Base-by-base conservation (phyloP, 1,284 basidiomycete species). In the Heliocybe sulcata region DNA sequence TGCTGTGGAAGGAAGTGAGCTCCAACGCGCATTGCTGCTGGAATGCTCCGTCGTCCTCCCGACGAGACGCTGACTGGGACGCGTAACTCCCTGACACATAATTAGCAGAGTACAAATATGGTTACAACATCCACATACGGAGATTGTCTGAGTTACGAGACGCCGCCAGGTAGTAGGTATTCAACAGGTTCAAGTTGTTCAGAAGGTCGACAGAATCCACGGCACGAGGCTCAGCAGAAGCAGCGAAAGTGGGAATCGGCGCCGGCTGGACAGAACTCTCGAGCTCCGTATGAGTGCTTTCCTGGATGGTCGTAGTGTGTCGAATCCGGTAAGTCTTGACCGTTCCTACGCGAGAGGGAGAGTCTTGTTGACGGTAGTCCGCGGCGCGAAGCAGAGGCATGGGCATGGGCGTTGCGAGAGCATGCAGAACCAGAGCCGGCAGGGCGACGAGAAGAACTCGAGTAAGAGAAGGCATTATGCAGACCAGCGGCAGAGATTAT, bases 1-100 rank as follows among this genome's bases (percentile, higher is more conserved):
- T 74, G 29, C 58, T 59, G 45, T 72, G 66, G 62, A 77, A 82
- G 9, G 61, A 66, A 9, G 65, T 66, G n/a, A 80, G 60, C 35
- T 69, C 66, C 35, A 65, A 58, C 10, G 64, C 63, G 38, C 69
- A 73, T 51, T 73, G 63, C 52, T 73, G 67, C 57, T 74, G 70
- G 60, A 74, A 75, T 12, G 60, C 67, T 19, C 57, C 51, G 57
- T 75, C 67, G 55, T 64, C 61, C 1, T 61, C 61, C 50, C 61
- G 58, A 27, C 63, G 57, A 48, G 62, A 60, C 14, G 64, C 58
- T 11, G 70, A 70, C 35, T 67, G 64, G 2, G 67, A 59, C 19
- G 73, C 67, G 51, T 74, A 66, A 29, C 57, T 59, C 52, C 69
- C 77, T 78, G 53, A 6, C 16, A 23, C 25, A 16, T 11, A 55